A percentile compares a stretch with the other conserved stretches of the same genome.
Conservation (phyloP, 768 basidiomycete species). For the Pisolithus tinctorius region DNA sequence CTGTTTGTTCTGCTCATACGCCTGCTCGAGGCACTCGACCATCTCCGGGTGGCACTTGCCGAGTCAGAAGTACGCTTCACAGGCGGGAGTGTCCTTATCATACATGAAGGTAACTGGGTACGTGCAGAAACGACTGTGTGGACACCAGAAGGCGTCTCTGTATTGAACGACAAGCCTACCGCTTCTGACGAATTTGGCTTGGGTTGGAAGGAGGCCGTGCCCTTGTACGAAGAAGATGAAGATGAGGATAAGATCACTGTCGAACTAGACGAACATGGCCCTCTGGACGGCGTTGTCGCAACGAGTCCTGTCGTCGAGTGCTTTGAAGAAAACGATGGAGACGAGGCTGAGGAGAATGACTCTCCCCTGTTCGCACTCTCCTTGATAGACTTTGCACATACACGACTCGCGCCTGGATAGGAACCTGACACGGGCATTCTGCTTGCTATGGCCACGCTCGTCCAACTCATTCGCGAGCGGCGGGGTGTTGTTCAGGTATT, state of each 20-base stretch:
- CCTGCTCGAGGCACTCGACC: constrained; percentile 45
- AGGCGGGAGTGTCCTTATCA: constrained; percentile 71
- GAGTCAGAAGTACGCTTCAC: constrained; percentile 70
- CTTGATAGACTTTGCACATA: constrained; percentile 95
- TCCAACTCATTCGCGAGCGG: constrained; percentile 54
- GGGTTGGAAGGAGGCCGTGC: constrained; percentile 6
- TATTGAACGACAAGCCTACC: background rate
- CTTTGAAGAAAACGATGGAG: constrained; percentile 31
- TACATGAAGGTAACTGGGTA: constrained; percentile 64
- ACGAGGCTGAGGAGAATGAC: constrained; percentile 25
- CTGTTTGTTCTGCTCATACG: constrained; percentile 53
- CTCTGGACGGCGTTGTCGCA: constrained; percentile 14
- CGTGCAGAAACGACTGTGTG: constrained; percentile 32
- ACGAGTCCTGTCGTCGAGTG: constrained; percentile 7
- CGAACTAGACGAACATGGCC: constrained; percentile 24
- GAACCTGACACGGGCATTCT: constrained; percentile 80
- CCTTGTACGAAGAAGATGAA: constrained; percentile 30
- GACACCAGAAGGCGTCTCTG: background rate
- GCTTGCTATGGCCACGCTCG: constrained; percentile 61
- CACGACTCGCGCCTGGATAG: constrained; percentile 53
- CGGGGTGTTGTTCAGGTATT: constrained; percentile 34
- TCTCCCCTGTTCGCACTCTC: constrained; percentile 48
- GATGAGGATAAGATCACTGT: constrained; percentile 33
- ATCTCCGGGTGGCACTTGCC: constrained; percentile 44
- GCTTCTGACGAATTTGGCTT: constrained; percentile 7